Conservation (phyloP, 2,329 filamentous ascomycete species). For the Aspergillus amoenus region DNA sequence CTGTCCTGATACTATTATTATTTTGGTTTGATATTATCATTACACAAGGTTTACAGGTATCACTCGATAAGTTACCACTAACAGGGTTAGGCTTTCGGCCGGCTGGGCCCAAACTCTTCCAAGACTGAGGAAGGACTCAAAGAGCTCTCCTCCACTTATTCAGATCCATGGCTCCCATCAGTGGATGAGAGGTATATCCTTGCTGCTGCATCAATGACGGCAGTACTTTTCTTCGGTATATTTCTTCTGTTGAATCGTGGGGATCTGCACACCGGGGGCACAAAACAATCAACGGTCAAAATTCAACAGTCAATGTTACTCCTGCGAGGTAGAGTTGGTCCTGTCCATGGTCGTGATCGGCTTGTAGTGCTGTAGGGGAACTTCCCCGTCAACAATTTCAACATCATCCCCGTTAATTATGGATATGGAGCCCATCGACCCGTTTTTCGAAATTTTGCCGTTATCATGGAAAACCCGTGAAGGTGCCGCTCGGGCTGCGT, state of each 20-base stretch:
- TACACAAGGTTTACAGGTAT: not conserved
- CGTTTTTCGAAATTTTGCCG: not conserved
- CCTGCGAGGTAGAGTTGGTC: no score
- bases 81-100: slow-evolving; percentile 16
- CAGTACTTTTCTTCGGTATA: not conserved
- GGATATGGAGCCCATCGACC: not conserved
- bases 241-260: not conserved
- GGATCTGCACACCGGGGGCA: not conserved
- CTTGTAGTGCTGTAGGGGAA: slow-evolving; percentile 9
- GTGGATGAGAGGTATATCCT: not conserved
- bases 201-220: not conserved
- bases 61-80: slow-evolving; percentile 7
- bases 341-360: not conserved
- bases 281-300: not conserved
- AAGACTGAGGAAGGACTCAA: not conserved
- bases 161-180: slow-evolving; percentile 9
- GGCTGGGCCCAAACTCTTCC: slow-evolving; percentile 1
- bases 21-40: not conserved
- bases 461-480: not conserved
- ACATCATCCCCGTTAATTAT: no score
- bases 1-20: slow-evolving; percentile 4
- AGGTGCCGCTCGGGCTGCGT: not conserved
- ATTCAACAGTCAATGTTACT: not conserved
- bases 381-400: not conserved
- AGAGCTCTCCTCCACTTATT: not conserved